A percentile compares a stretch with the other conserved stretches of the same genome.
These are phyloP conservation scores for Wickerhamiella siamensis DNA, from an alignment of 805 yeast genomes.

Conservation along the genomic window DNA sequence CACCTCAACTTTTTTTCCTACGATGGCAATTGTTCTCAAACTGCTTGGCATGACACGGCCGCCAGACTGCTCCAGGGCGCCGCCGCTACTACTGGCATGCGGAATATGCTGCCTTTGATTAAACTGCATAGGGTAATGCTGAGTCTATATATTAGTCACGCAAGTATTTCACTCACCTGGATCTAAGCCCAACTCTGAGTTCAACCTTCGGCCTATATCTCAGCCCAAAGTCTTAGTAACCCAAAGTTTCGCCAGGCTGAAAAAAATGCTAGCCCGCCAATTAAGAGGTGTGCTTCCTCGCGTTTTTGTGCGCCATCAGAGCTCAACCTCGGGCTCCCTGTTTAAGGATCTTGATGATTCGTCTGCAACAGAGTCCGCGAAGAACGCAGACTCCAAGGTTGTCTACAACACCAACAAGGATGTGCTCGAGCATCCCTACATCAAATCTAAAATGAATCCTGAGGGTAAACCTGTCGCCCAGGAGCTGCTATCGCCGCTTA, in stretches of 20 bases:
- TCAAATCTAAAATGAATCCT: conserved; percentile 26
- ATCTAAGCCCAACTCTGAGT: no score
- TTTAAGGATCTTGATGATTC: background rate
- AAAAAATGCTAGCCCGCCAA: background rate
- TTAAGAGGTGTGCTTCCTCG: background rate
- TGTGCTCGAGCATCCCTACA: conserved; percentile 14
- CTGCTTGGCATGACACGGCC: no score
- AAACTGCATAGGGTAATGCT: no score
- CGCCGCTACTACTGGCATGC: no score
- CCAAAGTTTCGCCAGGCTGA: background rate
- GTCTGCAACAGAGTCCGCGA: background rate
- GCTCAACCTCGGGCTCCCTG: background rate
- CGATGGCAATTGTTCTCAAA: no score
- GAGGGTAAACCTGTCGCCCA: conserved; percentile 42
- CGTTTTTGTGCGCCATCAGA: background rate
- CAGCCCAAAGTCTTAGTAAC: no score
- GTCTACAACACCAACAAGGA: conserved; percentile 14
- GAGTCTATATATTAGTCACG: no score
- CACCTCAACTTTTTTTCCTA: no score
- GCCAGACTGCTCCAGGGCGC: no score
- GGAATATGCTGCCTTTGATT: no score
- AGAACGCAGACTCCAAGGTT: background rate
- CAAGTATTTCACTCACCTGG: no score
- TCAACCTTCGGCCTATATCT: no score
- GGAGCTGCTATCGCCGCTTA: conserved; percentile 51